These are phyloP conservation scores for Angomonas deanei DNA, from an alignment of 208 protist genomes.

Conservation along the genomic window DNA sequence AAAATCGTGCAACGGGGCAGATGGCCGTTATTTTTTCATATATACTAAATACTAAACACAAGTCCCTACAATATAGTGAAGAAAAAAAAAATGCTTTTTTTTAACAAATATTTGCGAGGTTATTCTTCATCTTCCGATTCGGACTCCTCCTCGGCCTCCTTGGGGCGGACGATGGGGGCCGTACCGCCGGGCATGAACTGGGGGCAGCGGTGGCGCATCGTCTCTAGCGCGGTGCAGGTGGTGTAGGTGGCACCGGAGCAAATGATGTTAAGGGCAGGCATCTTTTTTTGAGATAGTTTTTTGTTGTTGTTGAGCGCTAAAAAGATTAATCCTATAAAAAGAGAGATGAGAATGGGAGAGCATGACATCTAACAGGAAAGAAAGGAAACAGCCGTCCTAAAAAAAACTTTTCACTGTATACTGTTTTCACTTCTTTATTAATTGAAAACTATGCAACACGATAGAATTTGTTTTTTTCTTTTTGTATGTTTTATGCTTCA, in stretches of 20 bases:
- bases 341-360: constrained; percentile 2
- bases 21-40: constrained; percentile 11
- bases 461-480: constrained; percentile 11
- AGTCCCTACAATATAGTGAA: neutral
- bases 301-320: neutral
- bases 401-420: too few relatives aligned
- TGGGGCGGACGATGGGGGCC: constrained; percentile 26
- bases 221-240: constrained; percentile 41
- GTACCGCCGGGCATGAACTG: constrained; percentile 56
- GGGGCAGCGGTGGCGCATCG: constrained; percentile 70
- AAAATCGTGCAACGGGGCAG: neutral
- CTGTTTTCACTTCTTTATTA: too few relatives aligned
- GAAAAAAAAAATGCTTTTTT: neutral
- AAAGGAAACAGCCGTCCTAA: too few relatives aligned
- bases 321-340: neutral
- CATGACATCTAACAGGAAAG: neutral
- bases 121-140: constrained; percentile 6
- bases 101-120: neutral
- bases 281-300: too few relatives aligned
- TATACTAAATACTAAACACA: constrained; percentile 1
- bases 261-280: constrained; percentile 71
- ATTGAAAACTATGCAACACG: too few relatives aligned
- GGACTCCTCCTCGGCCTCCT: constrained; percentile 17
- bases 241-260: constrained; percentile 68
- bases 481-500: constrained; percentile 8